These are phyloP conservation scores for Monosporascus cannonballus DNA, from an alignment of 2,329 filamentous ascomycete species.

Conservation along the genomic window DNA sequence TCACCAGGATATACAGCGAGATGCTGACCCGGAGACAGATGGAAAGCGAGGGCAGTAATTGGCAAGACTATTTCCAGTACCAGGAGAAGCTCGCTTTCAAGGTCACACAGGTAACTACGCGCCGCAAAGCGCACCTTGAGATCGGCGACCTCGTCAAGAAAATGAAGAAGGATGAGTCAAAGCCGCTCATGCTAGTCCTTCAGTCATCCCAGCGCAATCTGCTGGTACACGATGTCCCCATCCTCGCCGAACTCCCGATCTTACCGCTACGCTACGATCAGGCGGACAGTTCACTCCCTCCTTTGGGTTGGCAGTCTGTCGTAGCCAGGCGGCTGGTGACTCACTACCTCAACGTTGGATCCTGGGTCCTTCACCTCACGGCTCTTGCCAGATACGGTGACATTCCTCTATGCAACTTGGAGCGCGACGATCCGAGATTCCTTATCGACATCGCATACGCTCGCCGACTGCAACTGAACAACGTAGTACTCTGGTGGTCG, in stretches of 20 bases:
- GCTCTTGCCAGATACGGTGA: constrained; percentile 88
- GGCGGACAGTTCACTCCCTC: constrained; percentile 79
- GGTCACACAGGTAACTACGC: constrained; percentile 79
- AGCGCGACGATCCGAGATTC: constrained; percentile 88
- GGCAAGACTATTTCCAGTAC: constrained; percentile 80
- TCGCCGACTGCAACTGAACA: constrained; percentile 79
- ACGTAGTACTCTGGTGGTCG: constrained; percentile 97
- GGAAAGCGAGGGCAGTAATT: constrained; percentile 62
- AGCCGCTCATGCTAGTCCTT: constrained; percentile 77
- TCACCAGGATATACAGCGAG: constrained; percentile 82
- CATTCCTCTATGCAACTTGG: constrained; percentile 90
- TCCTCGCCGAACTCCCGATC: constrained; percentile 77
- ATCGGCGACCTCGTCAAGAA: constrained; percentile 85
- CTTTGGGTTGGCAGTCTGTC: constrained; percentile 88
- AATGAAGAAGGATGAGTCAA: constrained; percentile 76
- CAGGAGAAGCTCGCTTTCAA: constrained; percentile 83
- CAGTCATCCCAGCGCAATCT: constrained; percentile 82
- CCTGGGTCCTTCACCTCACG: constrained; percentile 85
- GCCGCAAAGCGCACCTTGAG: constrained; percentile 82
- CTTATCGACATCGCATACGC: constrained; percentile 96
- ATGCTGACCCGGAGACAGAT: constrained; percentile 59
- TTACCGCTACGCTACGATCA: constrained; percentile 76
- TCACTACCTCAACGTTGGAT: constrained; percentile 87
- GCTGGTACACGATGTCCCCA: constrained; percentile 77
- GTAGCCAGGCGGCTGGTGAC: constrained; percentile 79